These are phyloP conservation scores for Colletotrichum melonis DNA, from an alignment of 2,329 filamentous ascomycete species.

Conservation along the genomic window DNA sequence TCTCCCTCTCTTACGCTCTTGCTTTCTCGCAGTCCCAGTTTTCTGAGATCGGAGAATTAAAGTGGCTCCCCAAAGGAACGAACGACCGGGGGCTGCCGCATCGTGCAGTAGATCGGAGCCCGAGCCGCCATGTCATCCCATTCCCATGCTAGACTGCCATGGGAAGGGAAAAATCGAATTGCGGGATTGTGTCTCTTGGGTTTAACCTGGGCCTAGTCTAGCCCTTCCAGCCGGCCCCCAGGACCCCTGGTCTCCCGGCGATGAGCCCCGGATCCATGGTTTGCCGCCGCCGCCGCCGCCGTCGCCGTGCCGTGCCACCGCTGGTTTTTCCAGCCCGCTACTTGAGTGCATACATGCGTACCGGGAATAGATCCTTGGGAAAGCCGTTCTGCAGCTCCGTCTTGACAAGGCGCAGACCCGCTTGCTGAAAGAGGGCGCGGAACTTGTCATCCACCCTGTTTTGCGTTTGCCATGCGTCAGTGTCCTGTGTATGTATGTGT, in stretches of 20 bases:
- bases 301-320: conserved; percentile 19
- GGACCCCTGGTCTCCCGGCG: conserved; percentile 13
- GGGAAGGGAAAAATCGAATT: conserved; percentile 1
- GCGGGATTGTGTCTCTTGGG: conserved; percentile 15
- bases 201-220: not conserved
- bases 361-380: conserved; percentile 75
- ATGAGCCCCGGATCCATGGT: conserved; percentile 25
- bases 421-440: conserved; percentile 73
- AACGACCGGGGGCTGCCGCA: conserved; percentile 33
- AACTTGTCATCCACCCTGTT: conserved; percentile 78
- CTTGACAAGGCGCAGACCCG: conserved; percentile 75
- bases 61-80: conserved; percentile 29
- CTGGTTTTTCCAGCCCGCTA: conserved; percentile 12
- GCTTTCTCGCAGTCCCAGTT: conserved; percentile 15
- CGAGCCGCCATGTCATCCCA: conserved; percentile 33
- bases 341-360: conserved; percentile 82
- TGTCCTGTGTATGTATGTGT: not conserved
- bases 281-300: conserved; percentile 28
- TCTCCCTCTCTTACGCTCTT: not conserved
- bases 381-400: conserved; percentile 81
- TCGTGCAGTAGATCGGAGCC: conserved; percentile 36
- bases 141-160: conserved; percentile 9
- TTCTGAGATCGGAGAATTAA: conserved; percentile 33
- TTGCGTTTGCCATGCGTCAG: conserved; percentile 26
- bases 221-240: conserved; percentile 19